Conservation (phyloP, 768 basidiomycete species). For the Leccinum ochraceum region DNA sequence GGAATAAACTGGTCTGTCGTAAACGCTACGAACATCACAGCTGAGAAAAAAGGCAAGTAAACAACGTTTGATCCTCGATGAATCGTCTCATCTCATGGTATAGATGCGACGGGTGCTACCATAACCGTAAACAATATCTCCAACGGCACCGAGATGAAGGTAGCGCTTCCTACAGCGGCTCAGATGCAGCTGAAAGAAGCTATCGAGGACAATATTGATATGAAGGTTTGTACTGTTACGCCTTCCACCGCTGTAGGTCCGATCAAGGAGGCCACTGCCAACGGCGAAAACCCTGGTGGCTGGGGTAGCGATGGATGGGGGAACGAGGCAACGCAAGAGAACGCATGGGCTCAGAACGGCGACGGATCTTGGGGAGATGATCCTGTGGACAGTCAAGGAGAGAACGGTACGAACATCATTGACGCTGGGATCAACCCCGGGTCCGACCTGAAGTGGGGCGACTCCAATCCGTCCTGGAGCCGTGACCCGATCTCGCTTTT, state of each 20-base stretch:
- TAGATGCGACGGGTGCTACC: slow-evolving; percentile 11
- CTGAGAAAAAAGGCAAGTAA: slow-evolving; percentile 12
- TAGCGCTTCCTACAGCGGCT: slow-evolving; percentile 26
- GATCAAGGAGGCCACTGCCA: neutral
- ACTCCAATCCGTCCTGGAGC: slow-evolving; percentile 26
- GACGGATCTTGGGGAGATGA: slow-evolving; percentile 5
- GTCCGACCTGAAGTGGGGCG: slow-evolving; percentile 14
- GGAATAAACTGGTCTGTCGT: slow-evolving; percentile 38
- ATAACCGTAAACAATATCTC: slow-evolving; percentile 20
- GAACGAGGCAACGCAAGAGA: slow-evolving; percentile 1
- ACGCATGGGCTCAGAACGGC: slow-evolving; percentile 14
- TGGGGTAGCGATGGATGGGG: slow-evolving; percentile 16
- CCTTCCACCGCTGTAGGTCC: neutral
- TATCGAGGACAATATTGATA: slow-evolving; percentile 29
- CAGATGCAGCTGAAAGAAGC: slow-evolving; percentile 28
- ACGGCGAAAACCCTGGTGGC: neutral
- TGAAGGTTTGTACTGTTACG: slow-evolving; percentile 17
- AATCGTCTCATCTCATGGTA: slow-evolving; percentile 7
- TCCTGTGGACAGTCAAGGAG: slow-evolving; percentile 11
- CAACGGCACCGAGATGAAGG: slow-evolving; percentile 14
- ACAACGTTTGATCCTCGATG: neutral
- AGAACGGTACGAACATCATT: slow-evolving; percentile 1
- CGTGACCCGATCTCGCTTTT: slow-evolving; percentile 32
- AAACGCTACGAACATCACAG: slow-evolving; percentile 6
- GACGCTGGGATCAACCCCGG: neutral